Evolutionary conservation across 306 rosid species (phyloP), one percentile per base, ranked within the genome.

Genomic region (Gastrolobium bilobum): DNA sequence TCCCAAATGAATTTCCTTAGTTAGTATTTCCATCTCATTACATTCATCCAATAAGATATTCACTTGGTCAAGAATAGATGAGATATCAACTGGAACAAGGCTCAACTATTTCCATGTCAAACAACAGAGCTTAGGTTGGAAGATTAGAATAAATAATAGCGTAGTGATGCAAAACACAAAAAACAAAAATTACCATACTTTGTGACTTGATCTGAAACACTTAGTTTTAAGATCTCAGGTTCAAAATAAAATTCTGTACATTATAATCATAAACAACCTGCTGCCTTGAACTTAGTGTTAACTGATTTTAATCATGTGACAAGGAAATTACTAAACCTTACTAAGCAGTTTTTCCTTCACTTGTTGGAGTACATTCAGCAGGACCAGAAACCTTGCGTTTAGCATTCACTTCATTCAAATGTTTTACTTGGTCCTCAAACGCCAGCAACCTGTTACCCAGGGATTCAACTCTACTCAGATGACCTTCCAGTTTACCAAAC

Each of bases 351-450:
- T 75, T 68, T 53, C 43, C 79, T 61, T 80, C 89, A 73, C 62
- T 71, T 64, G 84, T 68, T 60, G 86, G 78, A 81, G 83, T 43
- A 37, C 82, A 68, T 76, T 82, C 88, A 30, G 84, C 8, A 51
- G 90, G 43, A 68, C 76, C 85, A 13, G 82, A 39, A 76, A 59
- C 83, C 81, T 78, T 84, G 81, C 57, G 5, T 56, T 79, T 88
- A 4, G 88, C 84, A 4, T 79, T 52, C 42, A 74, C 72, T 75
- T 86, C 96, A 33, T 78, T 88, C 50, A 89, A 63, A 48, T 74
- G 69, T 78, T 89, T 89, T 61, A 88, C 84, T 83, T 84, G 79
- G 40, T 59, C 84, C 54, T 86, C 92, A 51, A 76, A 50, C 56
- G 71, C 82, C 70, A 78, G 68, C 88, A 95, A 75, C 83, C 74